Conservation (phyloP, 225 moss, liverwort and hornwort genomes). For the Physcomitrellopsis africana region DNA sequence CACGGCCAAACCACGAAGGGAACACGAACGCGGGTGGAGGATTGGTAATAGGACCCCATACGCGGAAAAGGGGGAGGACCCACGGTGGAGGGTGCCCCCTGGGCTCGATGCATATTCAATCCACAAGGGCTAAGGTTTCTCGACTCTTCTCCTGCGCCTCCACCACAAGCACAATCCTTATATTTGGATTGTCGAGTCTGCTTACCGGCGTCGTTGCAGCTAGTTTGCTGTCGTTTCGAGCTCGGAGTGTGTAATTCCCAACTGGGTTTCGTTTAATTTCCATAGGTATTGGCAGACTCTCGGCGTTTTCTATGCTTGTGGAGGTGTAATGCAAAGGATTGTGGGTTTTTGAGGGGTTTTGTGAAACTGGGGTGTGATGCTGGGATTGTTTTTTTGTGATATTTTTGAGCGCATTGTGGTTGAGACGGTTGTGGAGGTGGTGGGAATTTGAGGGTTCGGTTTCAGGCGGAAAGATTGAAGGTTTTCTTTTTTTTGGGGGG, state of each 20-base stretch:
- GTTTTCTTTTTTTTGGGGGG: neutral
- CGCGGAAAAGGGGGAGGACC: neutral
- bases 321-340: neutral
- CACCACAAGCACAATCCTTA: neutral
- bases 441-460: neutral
- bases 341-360: neutral
- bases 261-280: neutral
- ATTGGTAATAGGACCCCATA: neutral
- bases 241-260: neutral
- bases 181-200: neutral
- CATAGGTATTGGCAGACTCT: neutral
- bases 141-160: conserved; percentile 30
- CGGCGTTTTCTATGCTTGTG: neutral
- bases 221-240: neutral
- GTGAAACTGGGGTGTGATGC: neutral
- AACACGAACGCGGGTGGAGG: neutral
- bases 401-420: neutral
- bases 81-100: neutral
- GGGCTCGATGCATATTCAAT: conserved; percentile 6
- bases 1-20: neutral
- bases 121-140: conserved; percentile 41
- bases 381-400: conserved; percentile 3
- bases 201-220: neutral
- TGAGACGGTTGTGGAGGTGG: neutral
- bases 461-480: neutral